Evolutionary conservation across 106 monocot genomes (phyloP), one percentile per base, ranked within the genome.

Genomic region (Ottelia alismoides): DNA sequence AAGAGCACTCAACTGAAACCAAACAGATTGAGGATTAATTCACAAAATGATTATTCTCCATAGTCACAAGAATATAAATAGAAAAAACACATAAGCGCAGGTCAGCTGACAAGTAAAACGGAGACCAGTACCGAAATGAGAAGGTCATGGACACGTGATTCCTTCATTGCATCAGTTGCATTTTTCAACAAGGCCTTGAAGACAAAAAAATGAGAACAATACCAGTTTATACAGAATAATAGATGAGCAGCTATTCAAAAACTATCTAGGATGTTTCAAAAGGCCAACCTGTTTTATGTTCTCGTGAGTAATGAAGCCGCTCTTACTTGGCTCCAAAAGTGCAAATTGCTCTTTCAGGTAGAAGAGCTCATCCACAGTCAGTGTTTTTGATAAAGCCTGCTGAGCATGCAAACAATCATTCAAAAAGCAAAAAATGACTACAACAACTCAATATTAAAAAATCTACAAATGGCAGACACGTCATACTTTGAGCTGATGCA

Each of bases 381-480:
- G 71, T 47, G 82, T 79, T 73, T 88, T 88, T 46, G 87, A 88
- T 52, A 88, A 45, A 50, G 87, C 87, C 87, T 88, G 70, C n/a
- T n/a, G n/a, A n/a, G n/a, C n/a, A n/a, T n/a, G n/a, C n/a, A n/a
- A n/a, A n/a, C n/a, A n/a, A n/a, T n/a, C n/a, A n/a, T n/a, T n/a
- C n/a, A n/a, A n/a, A n/a, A n/a, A n/a, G n/a, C n/a, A n/a, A n/a
- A n/a, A n/a, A n/a, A n/a, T n/a, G n/a, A n/a, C n/a, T n/a, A n/a
- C n/a, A n/a, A n/a, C n/a, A n/a, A n/a, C n/a, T n/a, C n/a, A n/a
- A n/a, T n/a, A n/a, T n/a, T n/a, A n/a, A n/a, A n/a, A n/a, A n/a
- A n/a, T n/a, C n/a, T n/a, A n/a, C n/a, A n/a, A n/a, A n/a, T n/a
- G n/a, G n/a, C n/a, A n/a, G n/a, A n/a, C n/a, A n/a, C n/a, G n/a